Percentiles rank a stretch among this genome's conserved stretches.
Evolutionary conservation across 1,284 basidiomycete species (phyloP).

Genomic region (Peniophora sp.): DNA sequence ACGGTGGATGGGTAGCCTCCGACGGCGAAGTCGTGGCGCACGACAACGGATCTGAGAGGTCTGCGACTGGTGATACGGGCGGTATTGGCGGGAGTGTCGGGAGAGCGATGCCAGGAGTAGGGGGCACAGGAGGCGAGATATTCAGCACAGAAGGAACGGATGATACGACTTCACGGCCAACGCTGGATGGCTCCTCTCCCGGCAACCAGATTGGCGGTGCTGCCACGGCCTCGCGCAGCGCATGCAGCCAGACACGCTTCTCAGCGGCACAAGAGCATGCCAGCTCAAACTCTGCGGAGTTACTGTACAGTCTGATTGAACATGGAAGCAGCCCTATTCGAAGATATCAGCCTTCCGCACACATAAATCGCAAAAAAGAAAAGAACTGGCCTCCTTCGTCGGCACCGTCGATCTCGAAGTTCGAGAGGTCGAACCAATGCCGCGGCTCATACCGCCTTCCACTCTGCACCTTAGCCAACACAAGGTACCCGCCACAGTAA

Average conservation of each 20-base stretch:
- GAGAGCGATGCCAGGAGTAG: background rate
- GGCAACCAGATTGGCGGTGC: conserved; percentile 38
- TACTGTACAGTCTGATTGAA: conserved; percentile 68
- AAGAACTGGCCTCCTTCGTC: conserved; percentile 38
- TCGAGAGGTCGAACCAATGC: conserved; percentile 77
- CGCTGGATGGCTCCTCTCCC: conserved; percentile 34
- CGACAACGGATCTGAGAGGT: background rate
- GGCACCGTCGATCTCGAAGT: conserved; percentile 66
- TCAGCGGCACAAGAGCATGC: conserved; percentile 77
- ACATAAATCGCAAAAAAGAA: background rate
- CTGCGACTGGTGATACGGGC: background rate
- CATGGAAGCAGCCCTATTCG: conserved; percentile 46
- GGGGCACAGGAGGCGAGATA: background rate
- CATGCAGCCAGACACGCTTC: conserved; percentile 76
- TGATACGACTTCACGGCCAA: conserved; percentile 17
- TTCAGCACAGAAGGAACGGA: too few relatives aligned
- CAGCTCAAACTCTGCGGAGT: conserved; percentile 72
- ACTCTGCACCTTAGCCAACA: conserved; percentile 71
- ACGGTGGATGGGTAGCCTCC: too few relatives aligned
- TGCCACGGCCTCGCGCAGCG: conserved; percentile 44
- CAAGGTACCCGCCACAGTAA: conserved; percentile 77
- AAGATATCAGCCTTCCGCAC: conserved; percentile 3
- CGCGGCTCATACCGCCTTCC: conserved; percentile 70
- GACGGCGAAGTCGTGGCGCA: too few relatives aligned
- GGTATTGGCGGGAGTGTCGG: background rate